Evolutionary conservation across 345 rosid species (phyloP), one percentile per base, ranked within the genome.

Genomic region (Excoecaria cochinchinensis): DNA sequence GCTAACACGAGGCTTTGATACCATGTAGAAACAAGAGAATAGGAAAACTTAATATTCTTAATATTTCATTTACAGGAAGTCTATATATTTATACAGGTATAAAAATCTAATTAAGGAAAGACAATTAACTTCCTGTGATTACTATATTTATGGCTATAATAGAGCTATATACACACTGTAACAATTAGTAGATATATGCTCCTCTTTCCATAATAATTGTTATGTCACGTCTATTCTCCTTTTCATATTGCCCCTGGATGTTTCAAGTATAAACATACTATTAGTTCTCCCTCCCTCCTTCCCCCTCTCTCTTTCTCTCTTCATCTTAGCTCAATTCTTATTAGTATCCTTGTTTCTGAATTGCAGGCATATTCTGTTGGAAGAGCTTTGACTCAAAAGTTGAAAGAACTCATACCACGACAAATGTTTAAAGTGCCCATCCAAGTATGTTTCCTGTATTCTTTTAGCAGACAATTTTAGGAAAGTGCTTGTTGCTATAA

Each of bases 341-440:
- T 44, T 16, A 40, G 62, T 51, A 59, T 15, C 47, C 47, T 70
- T 60, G 15, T 15, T 38, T 15, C 15, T 78, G 31, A 51, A 74
- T 39, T 57, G n/a, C 89, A 95, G 99, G 99, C 99, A 73, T 95
- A 95, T 83, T 61, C 88, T 17, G 86, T 95, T 16, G 99, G 99
- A 53, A 90, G 99, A 83, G 99, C 99, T 67, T 89, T 95, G 87
- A 91, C 97, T 73, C 97, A 88, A 80, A 95, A 89, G 85, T 83
- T 95, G 76, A 95, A 92, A 86, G 99, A 95, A 87, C 98, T 95
- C 71, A 95, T 95, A 82, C 99, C 99, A 68, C 82, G 98, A 55
- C 99, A 95, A 80, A 91, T 92, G 98, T 95, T 95, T 85, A 95
- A 92, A 95, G 85, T 95, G 67, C 99, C 99, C 61, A 92, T 95